Evolutionary conservation across 495 filamentous ascomycete genomes (phyloP), one percentile per base, ranked within the genome.

Genomic region (Cercophora newfieldiana): DNA sequence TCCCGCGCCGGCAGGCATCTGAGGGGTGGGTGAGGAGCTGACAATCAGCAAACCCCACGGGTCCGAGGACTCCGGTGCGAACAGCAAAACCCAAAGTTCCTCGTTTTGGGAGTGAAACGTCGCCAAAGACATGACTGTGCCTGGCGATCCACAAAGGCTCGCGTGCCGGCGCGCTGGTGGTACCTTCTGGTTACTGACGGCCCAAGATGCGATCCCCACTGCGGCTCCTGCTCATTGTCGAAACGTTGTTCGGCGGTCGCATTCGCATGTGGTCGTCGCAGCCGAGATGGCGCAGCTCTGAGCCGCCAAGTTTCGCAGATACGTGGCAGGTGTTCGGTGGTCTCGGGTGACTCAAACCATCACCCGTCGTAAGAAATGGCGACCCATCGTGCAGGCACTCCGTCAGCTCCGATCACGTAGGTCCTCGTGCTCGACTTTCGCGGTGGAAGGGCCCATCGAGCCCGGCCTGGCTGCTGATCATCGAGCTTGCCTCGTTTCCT

Each of bases 401-500:
- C 83, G 51, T 82, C 79, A 16, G 74, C 65, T 22, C 81, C 78
- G 66, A 87, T 80, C 63, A 79, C 79, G 68, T 86, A 86, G 18
- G 80, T 80, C 65, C 75, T 82, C 29, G 80, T 76, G 66, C 78
- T 79, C 19, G 79, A 72, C 74, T 90, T 90, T 71, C 95, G 85
- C 22, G 95, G 92, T 44, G 94, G 94, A n/a, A 99, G 79, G 77
- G 91, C 92, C 76, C 95, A 87, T 65, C 87, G 87, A 47, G 95
- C 95, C 58, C 89, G 86, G 10, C 93, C 91, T 48, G 90, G 89
- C n/a, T 87, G 87, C 54, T 89, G 88, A 54, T 94, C 90, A 69
- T 92, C 91, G 63, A 99, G 80, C 78, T 99, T 98, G 51, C 95
- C 95, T 51, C 83, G 85, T 70, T 92, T 89, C 30, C 94, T 89